Base-by-base conservation (phyloP, 148 eudicot genomes). In the Pharnaceum exiguum region DNA sequence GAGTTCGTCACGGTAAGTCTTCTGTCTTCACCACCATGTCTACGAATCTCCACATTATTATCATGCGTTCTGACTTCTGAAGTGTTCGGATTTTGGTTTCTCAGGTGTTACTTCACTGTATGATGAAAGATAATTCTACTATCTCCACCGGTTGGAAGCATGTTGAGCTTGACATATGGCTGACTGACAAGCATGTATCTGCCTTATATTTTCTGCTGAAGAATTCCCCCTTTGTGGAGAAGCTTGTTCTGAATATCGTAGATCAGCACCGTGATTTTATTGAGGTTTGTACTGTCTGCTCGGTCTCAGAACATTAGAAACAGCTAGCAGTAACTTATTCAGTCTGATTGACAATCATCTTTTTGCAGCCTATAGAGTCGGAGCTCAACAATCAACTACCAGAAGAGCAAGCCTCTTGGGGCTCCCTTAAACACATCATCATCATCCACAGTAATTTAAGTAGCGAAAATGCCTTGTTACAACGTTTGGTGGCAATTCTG, bases 61-160 rank as follows among this genome's bases (percentile, higher is more conserved):
- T 2, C 5, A 15, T 5, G 5, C 1, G 18, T 15, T 44, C 28
- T 3, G 2, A n/a, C 4, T 10, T 27, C 8, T 31, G 10, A 17
- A 10, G 16, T 27, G 3, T 3, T 21, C 12, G n/a, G n/a, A n/a
- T 5, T 11, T 59, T 4, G 11, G n/a, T n/a, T 62, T 40, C 18
- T 0, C 13, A 66, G 70, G 71, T 67, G 26, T 44, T 67, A 4
- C 59, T 67, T 33, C 59, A 32, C 58, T 59, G 65, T 32, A 51
- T 59, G 33, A 35, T 30, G 36, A 59, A 67, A 35, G 36, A 49
- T 12, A 18, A 5, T 50, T 17, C 42, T 23, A 10, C 43, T 23
- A 6, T 43, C 3, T 21, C 27, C 1, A 4, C 18, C 22, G 15
- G 43, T 6, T 59, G 71, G 71, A 67, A 59, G 46, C 38, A 4